These are phyloP conservation scores for Aspergillus sp. DNA, from an alignment of 2,329 filamentous ascomycete genomes.

Conservation along the genomic window DNA sequence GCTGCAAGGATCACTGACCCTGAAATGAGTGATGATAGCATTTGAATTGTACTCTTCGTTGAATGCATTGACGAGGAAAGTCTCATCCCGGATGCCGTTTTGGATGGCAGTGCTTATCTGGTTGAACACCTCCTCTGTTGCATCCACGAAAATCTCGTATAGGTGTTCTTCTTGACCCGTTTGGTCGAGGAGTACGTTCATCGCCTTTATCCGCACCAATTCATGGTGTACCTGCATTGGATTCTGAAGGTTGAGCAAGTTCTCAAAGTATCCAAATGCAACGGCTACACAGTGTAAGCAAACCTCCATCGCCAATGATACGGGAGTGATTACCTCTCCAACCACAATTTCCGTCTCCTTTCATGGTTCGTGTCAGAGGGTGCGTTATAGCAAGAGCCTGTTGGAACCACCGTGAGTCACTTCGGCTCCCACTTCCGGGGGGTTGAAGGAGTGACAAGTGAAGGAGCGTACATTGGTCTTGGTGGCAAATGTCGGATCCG, in stretches of 20 bases:
- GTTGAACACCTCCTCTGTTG: conserved; percentile 68
- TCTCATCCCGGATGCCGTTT: conserved; percentile 56
- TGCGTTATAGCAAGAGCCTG: conserved; percentile 81
- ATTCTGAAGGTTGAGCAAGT: conserved; percentile 69
- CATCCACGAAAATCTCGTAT: conserved; percentile 81
- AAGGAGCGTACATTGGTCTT: conserved; percentile 72
- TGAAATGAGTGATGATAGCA: conserved; percentile 81
- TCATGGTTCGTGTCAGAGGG: conserved; percentile 81
- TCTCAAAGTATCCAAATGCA: conserved; percentile 91
- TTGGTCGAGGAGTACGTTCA: conserved; percentile 70
- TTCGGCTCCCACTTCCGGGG: too few species aligned
- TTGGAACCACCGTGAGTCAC: conserved; percentile 17
- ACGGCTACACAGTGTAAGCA: conserved; percentile 63
- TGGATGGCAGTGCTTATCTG: conserved; percentile 63
- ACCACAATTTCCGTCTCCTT: conserved; percentile 93
- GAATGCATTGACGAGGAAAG: conserved; percentile 68
- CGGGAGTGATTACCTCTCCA: conserved; percentile 80
- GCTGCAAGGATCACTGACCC: conserved; percentile 47
- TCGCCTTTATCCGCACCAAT: conserved; percentile 67
- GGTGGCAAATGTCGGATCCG: conserved; percentile 78
- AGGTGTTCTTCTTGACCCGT: conserved; percentile 69
- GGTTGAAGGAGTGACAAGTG: background rate
- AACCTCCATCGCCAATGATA: conserved; percentile 14
- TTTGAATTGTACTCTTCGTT: conserved; percentile 70
- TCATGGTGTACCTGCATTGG: conserved; percentile 68